Evolutionary conservation across 257 asterid genomes (phyloP), one percentile per base, ranked within the genome.

Genomic region (Solanum piurae): DNA sequence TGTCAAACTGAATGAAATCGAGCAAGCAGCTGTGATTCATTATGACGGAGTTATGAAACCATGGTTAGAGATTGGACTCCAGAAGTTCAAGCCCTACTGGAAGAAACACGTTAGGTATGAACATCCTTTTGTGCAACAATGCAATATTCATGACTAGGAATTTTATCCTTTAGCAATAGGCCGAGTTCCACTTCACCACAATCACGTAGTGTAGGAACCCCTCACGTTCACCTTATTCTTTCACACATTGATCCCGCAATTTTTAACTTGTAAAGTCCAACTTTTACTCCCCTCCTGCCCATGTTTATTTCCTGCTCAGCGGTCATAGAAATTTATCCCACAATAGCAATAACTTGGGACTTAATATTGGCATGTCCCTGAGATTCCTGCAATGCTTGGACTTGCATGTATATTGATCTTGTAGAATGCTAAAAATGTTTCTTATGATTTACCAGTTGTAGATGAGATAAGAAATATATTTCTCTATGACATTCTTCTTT

Each of bases 1-100:
- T 62, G 91, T 92, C 18, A 83, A 91, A 34, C 90, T 12, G 46
- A 93, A 88, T 80, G 95, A 94, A 12, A 91, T 94, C 13, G 95
- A 93, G 82, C 92, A 91, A 33, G 95, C 96, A n/a, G 94, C 94
- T 13, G 96, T 92, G 29, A 89, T 94, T 87, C 96, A 94, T 87
- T 94, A 93, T 88, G 93, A 94, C 1, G 96, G 96, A 62, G 91
- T 92, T 93, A 89, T 94, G 91, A 93, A 94, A 85, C 96, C 96
- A 13, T 94, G 96, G 96, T 93, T 94, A 23, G 96, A 94, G 91
- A 92, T 94, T 13, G 93, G 89, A 89, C 86, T 94, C 34, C 94
- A 92, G 69, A 94, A 93, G 89, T 94, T 92, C 88, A 87, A 92
- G 44, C 91, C 83, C 66, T 90, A 91, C 49, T 94, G 96, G 96